Base-by-base conservation (phyloP, 83 land plant species). In the Isoetes engelmannii region DNA sequence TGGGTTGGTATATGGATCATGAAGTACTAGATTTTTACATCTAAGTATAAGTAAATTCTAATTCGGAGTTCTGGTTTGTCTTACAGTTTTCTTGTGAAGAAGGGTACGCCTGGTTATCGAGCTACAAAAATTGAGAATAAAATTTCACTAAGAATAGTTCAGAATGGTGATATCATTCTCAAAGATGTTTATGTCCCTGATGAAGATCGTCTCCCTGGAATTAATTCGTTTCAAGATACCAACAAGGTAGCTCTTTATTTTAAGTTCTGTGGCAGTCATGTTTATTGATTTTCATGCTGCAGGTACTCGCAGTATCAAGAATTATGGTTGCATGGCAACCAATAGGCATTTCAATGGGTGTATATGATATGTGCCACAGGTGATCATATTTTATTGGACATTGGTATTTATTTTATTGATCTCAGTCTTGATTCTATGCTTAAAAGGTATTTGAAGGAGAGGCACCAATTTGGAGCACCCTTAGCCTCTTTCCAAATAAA, bases 251-350 rank as follows among this genome's bases (percentile, higher is more conserved):
- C 12, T 5, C 10, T 5, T 13, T 17, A 15, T 5, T 70, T 73
- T 17, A 12, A 6, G 45, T 18, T 48, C 13, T 43, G 61, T 69
- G 0, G 8, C 54, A 47, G 65, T 41, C 44, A 12, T 66, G 50
- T 46, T 37, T 50, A 4, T 51, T 18, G 41, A 20, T 73, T 71
- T 63, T 5, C 9, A 57, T 17, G 18, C 21, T 48, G 21, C 71
- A 92, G 98, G 96, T 92, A 28, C 81, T 92, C 49, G 96, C 89
- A 28, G 86, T 92, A 53, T 87, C 96, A 42, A 84, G 98, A 28
- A 76, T 90, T 61, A 89, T 92, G 89, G 96, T 90, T 59, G 86
- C 96, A 18, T 92, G 98, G 98, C 92, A 89, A 63, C 96, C 96
- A 28, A 87, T 89, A 47, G 92, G 98, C 64, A 87, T 87, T 13